Evolutionary conservation across 2,329 filamentous ascomycete genomes (phyloP), one percentile per base, ranked within the genome.

Genomic region (Aureobasidium uvarum): DNA sequence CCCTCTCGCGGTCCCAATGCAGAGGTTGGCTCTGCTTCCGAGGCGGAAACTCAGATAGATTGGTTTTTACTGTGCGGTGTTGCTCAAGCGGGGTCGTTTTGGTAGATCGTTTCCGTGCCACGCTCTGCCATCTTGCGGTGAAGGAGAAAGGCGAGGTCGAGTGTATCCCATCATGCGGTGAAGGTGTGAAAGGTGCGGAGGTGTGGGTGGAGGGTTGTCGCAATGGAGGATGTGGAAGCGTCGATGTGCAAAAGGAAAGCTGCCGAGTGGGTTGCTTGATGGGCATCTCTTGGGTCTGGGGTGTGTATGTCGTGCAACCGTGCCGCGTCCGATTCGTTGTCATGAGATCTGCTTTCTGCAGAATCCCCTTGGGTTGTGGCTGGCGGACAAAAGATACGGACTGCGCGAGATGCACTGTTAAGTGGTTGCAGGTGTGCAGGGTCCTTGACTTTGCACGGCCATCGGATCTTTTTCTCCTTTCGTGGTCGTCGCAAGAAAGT

Each of bases 41-140:
- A 48, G n/a, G 31, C 41, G 20, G 18, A 48, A 60, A 60, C 28
- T 36, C 43, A 48, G 43, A 60, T 60, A 60, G 56, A 60, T 60
- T 60, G 56, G 13, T 31, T 16, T 18, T 23, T 46, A 18, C 41
- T 43, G 41, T 43, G 18, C 41, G 13, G 51, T 54, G 28, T 31
- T n/a, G 11, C 14, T 23, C 33, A 43, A 23, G 51, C 33, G 52
- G 36, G 36, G 38, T 20, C 48, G 41, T 14, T 54, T 5, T 41
- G 16, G 36, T 28, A 20, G 55, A 45, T 43, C 39, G 25, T 45
- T 48, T 16, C 38, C 8, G 56, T 46, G 28, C 56, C 41, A 43
- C 56, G 10, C 48, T 8, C 28, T 36, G 43, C 28, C 33, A n/a
- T 58, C 38, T 58, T 58, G 54, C 54, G 54, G 54, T 58, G 38